Conservation (phyloP, 192 early-diverging fungal species). For the Backusella morwellensis region DNA sequence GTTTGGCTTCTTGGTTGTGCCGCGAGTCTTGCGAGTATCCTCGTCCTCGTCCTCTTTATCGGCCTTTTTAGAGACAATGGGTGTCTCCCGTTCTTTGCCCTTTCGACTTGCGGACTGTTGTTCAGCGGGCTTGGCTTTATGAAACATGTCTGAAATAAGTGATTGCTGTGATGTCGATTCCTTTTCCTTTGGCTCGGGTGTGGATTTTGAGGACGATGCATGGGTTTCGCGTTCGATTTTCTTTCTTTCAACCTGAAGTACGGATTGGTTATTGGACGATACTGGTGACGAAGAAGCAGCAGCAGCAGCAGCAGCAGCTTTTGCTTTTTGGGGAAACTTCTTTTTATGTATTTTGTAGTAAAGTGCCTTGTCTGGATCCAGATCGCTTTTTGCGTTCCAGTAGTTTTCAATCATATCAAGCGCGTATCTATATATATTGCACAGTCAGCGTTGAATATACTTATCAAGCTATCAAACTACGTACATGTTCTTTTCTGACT, state of each 20-base stretch:
- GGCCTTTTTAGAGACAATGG: neutral
- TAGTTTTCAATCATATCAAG: neutral
- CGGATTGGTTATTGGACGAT: neutral
- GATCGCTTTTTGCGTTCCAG: neutral
- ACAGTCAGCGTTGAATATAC: neutral
- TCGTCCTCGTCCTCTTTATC: too few relatives aligned
- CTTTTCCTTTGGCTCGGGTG: neutral
- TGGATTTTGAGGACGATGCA: neutral
- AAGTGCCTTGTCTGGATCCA: neutral
- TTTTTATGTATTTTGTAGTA: neutral
- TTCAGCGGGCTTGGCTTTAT: neutral
- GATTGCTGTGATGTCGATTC: neutral
- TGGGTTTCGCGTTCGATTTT: neutral
- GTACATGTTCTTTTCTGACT: conserved; percentile 10
- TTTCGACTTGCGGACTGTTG: neutral
- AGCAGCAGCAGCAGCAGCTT: neutral
- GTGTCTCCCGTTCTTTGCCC: neutral
- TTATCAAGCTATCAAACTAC: neutral
- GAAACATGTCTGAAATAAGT: neutral
- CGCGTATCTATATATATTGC: neutral
- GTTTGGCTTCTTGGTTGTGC: neutral
- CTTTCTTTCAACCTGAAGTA: neutral
- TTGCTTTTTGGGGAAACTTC: neutral
- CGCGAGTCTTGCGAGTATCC: neutral
- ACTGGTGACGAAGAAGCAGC: neutral